Evolutionary conservation across 768 basidiomycete species (phyloP).

Genomic region (Solioccasus polychromus): DNA sequence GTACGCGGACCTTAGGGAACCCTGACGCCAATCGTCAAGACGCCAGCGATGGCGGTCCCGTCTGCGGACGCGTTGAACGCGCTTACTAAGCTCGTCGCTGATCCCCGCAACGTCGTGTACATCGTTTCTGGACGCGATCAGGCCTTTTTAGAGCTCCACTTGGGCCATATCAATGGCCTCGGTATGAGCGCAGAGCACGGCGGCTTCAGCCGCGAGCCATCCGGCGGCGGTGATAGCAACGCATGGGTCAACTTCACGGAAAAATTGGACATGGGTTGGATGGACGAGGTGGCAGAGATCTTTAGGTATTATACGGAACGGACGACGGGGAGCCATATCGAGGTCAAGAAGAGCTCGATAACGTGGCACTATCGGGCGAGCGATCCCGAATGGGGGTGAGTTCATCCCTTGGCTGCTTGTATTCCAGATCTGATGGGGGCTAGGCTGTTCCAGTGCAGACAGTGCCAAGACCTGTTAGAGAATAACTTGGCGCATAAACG

Average conservation of each 20-base stretch:
- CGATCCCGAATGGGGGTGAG: constrained; percentile 96
- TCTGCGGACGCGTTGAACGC: constrained; percentile 71
- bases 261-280: constrained; percentile 95
- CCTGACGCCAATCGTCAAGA: constrained; percentile 94
- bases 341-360: constrained; percentile 95
- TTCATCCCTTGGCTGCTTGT: constrained; percentile 9
- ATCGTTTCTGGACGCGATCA: constrained; percentile 97
- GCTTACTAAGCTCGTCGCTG: constrained; percentile 65
- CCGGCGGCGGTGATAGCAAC: constrained; percentile 13
- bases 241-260: constrained; percentile 88
- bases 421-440: constrained; percentile 4
- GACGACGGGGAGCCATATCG: constrained; percentile 94
- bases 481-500: constrained; percentile 90
- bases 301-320: constrained; percentile 97
- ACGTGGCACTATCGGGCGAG: constrained; percentile 95
- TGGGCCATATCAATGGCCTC: constrained; percentile 77
- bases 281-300: constrained; percentile 91
- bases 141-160: constrained; percentile 86
- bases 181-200: constrained; percentile 98
- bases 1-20: constrained; percentile 61
- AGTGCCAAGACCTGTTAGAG: constrained; percentile 94
- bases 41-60: constrained; percentile 83
- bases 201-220: constrained; percentile 80
- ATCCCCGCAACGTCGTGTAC: constrained; percentile 90
- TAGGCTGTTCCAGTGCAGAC: constrained; percentile 90